Conservation (phyloP, 2,329 filamentous ascomycete genomes). For the Aureobasidium sp. region DNA sequence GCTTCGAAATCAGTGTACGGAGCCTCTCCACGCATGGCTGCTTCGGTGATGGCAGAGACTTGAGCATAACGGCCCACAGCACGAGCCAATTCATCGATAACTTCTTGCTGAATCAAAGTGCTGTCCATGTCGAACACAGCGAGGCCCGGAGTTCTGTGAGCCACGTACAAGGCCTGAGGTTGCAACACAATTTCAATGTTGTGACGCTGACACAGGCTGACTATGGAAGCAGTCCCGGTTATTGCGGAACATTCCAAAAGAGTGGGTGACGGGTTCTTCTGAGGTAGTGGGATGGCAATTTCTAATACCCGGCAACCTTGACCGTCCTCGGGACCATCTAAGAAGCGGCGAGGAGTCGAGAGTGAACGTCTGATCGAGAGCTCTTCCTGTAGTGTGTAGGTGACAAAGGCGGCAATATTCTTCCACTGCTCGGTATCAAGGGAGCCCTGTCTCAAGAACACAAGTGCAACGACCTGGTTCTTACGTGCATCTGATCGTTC, state of each 20-base stretch:
- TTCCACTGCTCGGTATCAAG: conserved; percentile 4
- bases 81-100: conserved; percentile 89
- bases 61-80: conserved; percentile 61
- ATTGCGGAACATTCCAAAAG: conserved; percentile 16
- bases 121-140: conserved; percentile 99
- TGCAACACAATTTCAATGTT: conserved; percentile 18
- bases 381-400: conserved; percentile 17
- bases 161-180: conserved; percentile 16
- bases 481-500: conserved; percentile 6
- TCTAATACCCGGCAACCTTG: conserved; percentile 16
- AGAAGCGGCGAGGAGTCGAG: conserved; percentile 14
- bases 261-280: conserved; percentile 11
- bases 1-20: conserved; percentile 70
- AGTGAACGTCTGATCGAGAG: conserved; percentile 12
- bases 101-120: conserved; percentile 93
- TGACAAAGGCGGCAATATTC: conserved; percentile 12
- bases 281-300: conserved; percentile 13
- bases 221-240: conserved; percentile 12
- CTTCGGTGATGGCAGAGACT: conserved; percentile 81
- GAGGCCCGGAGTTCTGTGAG: conserved; percentile 46
- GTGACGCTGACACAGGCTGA: conserved; percentile 11
- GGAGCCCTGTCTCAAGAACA: conserved; percentile 16
- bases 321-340: conserved; percentile 14
- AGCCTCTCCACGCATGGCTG: conserved; percentile 86
- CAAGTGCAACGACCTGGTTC: conserved; percentile 16